Conservation (phyloP, 202 grass and related monocot species). For the Carex arenaria region DNA sequence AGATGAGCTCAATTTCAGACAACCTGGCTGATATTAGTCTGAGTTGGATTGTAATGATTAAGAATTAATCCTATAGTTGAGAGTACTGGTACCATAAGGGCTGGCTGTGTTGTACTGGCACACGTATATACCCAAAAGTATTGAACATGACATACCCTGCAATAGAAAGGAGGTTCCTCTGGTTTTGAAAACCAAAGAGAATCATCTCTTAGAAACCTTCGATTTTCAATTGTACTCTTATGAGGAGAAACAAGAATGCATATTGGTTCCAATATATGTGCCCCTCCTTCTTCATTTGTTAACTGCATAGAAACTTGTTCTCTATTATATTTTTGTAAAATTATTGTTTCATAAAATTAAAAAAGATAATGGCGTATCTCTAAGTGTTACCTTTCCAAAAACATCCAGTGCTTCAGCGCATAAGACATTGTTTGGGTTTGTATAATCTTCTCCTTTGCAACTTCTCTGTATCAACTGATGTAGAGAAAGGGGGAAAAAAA, state of each 20-base stretch:
- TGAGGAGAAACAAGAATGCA: slow-evolving; percentile 8
- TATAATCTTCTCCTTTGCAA: neutral
- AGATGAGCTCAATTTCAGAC: neutral
- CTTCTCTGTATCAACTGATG: neutral
- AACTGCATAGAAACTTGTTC: slow-evolving; percentile 20
- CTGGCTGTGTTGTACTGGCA: neutral
- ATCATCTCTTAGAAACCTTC: slow-evolving; percentile 7
- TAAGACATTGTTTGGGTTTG: neutral
- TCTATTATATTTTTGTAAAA: neutral
- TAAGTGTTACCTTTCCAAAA: slow-evolving; percentile 23
- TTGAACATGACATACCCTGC: slow-evolving; percentile 28
- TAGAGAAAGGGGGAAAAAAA: neutral
- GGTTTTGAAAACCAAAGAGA: neutral
- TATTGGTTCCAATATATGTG: slow-evolving; percentile 23
- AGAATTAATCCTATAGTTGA: neutral
- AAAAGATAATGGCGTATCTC: neutral
- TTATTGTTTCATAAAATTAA: neutral
- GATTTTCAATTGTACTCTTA: neutral
- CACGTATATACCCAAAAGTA: neutral
- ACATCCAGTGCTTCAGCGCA: slow-evolving; percentile 19
- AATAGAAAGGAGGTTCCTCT: slow-evolving; percentile 17
- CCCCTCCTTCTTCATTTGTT: neutral
- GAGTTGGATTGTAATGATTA: neutral
- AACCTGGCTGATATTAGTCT: neutral
- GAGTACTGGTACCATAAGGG: neutral